Conservation (phyloP, 306 rosid genomes). For the Geum urbanum region DNA sequence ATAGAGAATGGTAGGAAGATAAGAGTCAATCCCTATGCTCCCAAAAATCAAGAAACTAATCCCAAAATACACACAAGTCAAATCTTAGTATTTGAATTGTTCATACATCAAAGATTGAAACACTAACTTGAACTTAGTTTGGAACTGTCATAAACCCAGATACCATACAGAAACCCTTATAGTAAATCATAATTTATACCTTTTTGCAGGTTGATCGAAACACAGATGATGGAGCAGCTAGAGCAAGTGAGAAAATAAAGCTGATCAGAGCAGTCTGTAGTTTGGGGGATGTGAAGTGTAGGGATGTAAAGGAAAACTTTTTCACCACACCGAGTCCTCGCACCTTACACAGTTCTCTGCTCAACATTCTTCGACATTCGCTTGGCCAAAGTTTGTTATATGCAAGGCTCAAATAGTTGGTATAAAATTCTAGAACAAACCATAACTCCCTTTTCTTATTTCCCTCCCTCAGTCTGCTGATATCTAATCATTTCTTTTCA, state of each 20-base stretch:
- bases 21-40: neutral
- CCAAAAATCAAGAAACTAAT: neutral
- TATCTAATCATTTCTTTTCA: constrained; percentile 10
- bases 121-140: neutral
- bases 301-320: neutral
- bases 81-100: neutral
- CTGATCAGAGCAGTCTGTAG: constrained; percentile 2
- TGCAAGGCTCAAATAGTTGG: neutral
- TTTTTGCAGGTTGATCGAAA: neutral
- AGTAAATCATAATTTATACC: neutral
- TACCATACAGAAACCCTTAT: neutral
- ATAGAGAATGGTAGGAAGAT: neutral
- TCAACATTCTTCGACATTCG: constrained; percentile 14
- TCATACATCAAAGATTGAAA: neutral
- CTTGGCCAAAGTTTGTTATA: neutral
- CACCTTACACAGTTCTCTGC: constrained; percentile 1
- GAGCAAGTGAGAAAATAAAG: neutral
- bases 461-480: neutral
- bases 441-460: neutral
- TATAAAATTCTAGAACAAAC: constrained; percentile 10
- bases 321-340: constrained; percentile 11
- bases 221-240: neutral
- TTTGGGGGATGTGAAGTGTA: constrained; percentile 2
- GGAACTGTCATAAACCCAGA: too few relatives aligned
- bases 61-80: neutral